Evolutionary conservation across 2,329 filamentous ascomycete genomes (phyloP).

Genomic region (Tolypocladium cylindrosporum): DNA sequence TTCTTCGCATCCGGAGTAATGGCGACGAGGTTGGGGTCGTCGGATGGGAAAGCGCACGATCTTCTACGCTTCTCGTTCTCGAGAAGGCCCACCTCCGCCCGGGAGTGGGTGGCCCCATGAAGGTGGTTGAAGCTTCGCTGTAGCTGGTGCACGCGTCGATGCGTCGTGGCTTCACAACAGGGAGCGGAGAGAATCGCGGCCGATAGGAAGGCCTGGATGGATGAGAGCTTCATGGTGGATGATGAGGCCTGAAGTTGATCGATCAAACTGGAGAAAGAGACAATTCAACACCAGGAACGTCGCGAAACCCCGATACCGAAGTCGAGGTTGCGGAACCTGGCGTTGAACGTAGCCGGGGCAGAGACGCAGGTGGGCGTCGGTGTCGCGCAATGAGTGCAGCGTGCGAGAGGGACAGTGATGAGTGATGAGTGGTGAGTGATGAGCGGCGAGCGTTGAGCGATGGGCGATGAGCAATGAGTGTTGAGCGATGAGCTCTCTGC

Average conservation of each 20-base stretch:
- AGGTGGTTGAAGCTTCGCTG: slow-evolving; percentile 24
- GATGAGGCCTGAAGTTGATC: not conserved
- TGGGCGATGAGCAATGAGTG: not conserved
- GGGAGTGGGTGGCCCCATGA: slow-evolving; percentile 11
- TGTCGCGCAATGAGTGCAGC: not conserved
- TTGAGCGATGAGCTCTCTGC: not conserved
- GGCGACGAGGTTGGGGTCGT: slow-evolving; percentile 53
- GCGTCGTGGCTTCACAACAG: slow-evolving; percentile 21
- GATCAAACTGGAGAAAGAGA: slow-evolving; percentile 1
- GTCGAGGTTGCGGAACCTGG: not conserved
- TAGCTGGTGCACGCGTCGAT: slow-evolving; percentile 25
- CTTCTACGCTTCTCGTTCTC: slow-evolving; percentile 45
- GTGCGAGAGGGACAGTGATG: not conserved
- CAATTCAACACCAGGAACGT: slow-evolving; percentile 1
- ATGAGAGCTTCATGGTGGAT: slow-evolving; percentile 41
- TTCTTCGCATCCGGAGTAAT: slow-evolving; percentile 57
- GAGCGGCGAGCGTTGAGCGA: not conserved
- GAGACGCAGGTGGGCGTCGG: not conserved
- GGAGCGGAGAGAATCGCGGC: slow-evolving; percentile 35
- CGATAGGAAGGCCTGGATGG: slow-evolving; percentile 38
- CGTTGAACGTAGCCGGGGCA: not conserved
- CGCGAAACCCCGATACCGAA: not conserved
- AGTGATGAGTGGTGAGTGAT: not conserved
- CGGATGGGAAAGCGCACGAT: slow-evolving; percentile 54
- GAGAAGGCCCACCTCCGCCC: slow-evolving; percentile 17